These are phyloP conservation scores for Starmerella scarabaei DNA, from an alignment of 805 yeast species.

Conservation along the genomic window DNA sequence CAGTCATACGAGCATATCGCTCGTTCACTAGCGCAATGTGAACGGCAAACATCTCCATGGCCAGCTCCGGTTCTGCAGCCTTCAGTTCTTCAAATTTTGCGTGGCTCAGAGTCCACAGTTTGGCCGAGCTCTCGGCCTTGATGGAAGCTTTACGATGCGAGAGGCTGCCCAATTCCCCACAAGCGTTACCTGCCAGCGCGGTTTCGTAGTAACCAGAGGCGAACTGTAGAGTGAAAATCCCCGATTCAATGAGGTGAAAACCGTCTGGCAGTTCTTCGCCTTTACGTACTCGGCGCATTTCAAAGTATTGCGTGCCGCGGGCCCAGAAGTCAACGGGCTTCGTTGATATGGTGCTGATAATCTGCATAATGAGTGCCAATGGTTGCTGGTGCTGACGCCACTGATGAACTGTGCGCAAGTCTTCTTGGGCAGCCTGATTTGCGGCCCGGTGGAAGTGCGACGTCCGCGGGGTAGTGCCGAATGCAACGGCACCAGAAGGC, in stretches of 20 bases:
- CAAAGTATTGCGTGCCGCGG: conserved; percentile 43
- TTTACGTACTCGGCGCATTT: background rate
- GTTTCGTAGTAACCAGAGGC: conserved; percentile 36
- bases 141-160: conserved; percentile 4
- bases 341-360: conserved; percentile 47
- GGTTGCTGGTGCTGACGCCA: conserved; percentile 39
- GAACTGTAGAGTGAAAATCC: conserved; percentile 33
- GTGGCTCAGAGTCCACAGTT: conserved; percentile 9
- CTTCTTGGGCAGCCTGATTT: conserved; percentile 25
- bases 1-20: conserved; percentile 15
- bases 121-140: conserved; percentile 12
- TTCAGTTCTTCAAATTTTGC: conserved; percentile 2
- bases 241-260: conserved; percentile 28
- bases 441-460: conserved; percentile 26
- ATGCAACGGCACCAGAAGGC: background rate
- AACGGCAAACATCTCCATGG: conserved; percentile 7
- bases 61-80: conserved; percentile 5
- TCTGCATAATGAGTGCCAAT: conserved; percentile 48
- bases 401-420: conserved; percentile 20
- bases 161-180: conserved; percentile 40
- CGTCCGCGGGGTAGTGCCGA: conserved; percentile 22
- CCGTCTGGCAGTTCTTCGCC: conserved; percentile 13
- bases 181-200: conserved; percentile 60
- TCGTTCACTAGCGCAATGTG: conserved; percentile 4
- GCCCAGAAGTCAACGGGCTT: conserved; percentile 49